Conservation (phyloP, 495 filamentous ascomycete species). For the Podospora pseudocomata region DNA sequence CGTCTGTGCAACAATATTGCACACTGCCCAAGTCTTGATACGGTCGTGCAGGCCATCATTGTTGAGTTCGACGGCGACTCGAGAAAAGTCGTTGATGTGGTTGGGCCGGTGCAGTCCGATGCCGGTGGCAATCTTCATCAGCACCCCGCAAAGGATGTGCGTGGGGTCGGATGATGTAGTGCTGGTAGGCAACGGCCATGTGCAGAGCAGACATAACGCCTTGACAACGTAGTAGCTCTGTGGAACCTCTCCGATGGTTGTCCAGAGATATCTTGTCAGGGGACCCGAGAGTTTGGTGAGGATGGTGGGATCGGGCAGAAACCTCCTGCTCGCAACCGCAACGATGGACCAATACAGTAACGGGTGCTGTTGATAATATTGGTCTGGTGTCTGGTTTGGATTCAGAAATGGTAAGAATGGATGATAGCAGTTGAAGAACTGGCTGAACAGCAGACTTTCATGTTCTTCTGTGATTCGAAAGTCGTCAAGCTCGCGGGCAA, state of each 20-base stretch:
- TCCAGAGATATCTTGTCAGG: constrained; percentile 74
- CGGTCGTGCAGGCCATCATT: constrained; percentile 82
- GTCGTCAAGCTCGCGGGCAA: constrained; percentile 62
- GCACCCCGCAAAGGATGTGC: constrained; percentile 82
- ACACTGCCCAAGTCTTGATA: constrained; percentile 85
- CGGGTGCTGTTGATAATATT: constrained; percentile 68
- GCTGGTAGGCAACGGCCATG: constrained; percentile 85
- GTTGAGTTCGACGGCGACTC: constrained; percentile 75
- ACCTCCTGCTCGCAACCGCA: constrained; percentile 75
- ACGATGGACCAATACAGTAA: constrained; percentile 87
- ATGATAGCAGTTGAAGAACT: constrained; percentile 80
- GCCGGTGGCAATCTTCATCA: constrained; percentile 91
- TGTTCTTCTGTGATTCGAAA: constrained; percentile 70
- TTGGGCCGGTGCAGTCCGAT: constrained; percentile 86
- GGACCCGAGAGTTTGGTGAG: constrained; percentile 68
- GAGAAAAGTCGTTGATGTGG: constrained; percentile 85
- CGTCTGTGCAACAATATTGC: constrained; percentile 89
- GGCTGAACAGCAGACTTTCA: constrained; percentile 69
- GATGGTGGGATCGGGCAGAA: constrained; percentile 58
- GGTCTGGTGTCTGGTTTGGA: constrained; percentile 63
- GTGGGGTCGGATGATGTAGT: constrained; percentile 85
- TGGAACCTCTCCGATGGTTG: constrained; percentile 74
- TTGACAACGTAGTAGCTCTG: constrained; percentile 90
- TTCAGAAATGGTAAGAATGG: constrained; percentile 82
- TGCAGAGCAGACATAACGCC: constrained; percentile 81